Conservation (phyloP, 352 stramenopile genomes). For the Globisporangium carolinianum region DNA sequence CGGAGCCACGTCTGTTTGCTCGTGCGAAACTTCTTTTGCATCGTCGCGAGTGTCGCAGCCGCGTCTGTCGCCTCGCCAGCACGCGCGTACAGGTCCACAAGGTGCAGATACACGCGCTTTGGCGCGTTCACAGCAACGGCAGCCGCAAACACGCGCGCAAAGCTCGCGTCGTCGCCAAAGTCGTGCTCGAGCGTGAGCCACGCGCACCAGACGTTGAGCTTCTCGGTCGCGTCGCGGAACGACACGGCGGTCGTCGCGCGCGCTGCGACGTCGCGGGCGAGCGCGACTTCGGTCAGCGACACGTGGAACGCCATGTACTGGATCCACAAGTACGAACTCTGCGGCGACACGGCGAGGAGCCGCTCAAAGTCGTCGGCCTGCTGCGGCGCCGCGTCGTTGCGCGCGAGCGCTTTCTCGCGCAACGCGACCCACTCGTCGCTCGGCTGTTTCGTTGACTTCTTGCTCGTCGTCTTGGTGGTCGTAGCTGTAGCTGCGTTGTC, state of each 20-base stretch:
- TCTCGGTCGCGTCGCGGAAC: slow-evolving; percentile 94
- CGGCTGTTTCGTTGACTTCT: slow-evolving; percentile 84
- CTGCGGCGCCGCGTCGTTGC: slow-evolving; percentile 89
- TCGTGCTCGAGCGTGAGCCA: slow-evolving; percentile 95
- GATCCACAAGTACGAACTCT: slow-evolving; percentile 96
- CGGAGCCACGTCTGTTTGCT: slow-evolving; percentile 88
- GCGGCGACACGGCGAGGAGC: slow-evolving; percentile 89
- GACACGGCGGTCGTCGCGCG: slow-evolving; percentile 92
- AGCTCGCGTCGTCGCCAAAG: slow-evolving; percentile 89
- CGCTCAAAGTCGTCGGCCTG: slow-evolving; percentile 94
- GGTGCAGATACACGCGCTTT: slow-evolving; percentile 93
- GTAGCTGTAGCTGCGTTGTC: slow-evolving; percentile 28
- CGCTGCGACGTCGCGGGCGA: slow-evolving; percentile 90
- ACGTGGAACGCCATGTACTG: slow-evolving; percentile 98
- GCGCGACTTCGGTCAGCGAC: slow-evolving; percentile 90
- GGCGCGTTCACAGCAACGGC: slow-evolving; percentile 92
- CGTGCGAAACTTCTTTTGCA: slow-evolving; percentile 91
- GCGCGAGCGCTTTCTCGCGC: slow-evolving; percentile 90
- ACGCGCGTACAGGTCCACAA: slow-evolving; percentile 90
- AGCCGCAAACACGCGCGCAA: slow-evolving; percentile 88
- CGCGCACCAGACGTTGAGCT: slow-evolving; percentile 96
- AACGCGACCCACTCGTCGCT: slow-evolving; percentile 93
- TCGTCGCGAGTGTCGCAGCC: slow-evolving; percentile 68
- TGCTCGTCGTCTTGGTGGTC: slow-evolving; percentile 40
- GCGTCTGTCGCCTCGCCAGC: slow-evolving; percentile 61